Base-by-base conservation (phyloP, 768 basidiomycete genomes). In the Galerina sulciceps region DNA sequence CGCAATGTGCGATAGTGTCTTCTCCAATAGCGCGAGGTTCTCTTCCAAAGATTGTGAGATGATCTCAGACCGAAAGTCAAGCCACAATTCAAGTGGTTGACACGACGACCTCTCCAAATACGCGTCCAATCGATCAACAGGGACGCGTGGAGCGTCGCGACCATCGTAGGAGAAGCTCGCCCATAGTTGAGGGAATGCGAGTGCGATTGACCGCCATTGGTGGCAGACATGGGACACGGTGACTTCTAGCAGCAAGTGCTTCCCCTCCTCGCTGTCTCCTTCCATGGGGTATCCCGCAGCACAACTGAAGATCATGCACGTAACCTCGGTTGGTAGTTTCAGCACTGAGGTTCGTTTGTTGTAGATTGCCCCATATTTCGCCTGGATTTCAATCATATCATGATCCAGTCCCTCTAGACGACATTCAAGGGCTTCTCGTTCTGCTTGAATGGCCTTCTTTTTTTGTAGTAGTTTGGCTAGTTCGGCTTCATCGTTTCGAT, bases 171-270 rank as follows among this genome's bases (percentile, higher is more conserved):
- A 59, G 42, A 68, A 67, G 3, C 44, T 57, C 1, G 55, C 53
- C 69, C 69, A 71, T 6, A 71, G 53, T 6, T 42, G 51, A 20
- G 65, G 65, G 13, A 55, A 55, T 2, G 42, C 44, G 17, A 71
- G 55, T 0, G 65, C 54, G 3, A 67, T 45, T 10, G 52, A 37
- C 8, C 69, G 63, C 69, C 67, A 71, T 18, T 50, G 60, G 2
- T 51, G 42, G 42, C 69, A 71, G 15, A 71, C 66, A 45, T 67
- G 67, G 1, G 67, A 66, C 3, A 71, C 57, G 5, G 57, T 49
- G 10, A 71, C 64, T 37, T 67, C 69, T 35, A 44, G 45, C 55
- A 43, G 8, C 3, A 51, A 20, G n/a, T 51, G 49, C 37, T 35
- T 40, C 10, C 37, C 35, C n/a, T 8, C 4, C 17, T 20, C 48